Conservation (phyloP, 139 green algal genomes). For the Bryopsis sp. region DNA sequence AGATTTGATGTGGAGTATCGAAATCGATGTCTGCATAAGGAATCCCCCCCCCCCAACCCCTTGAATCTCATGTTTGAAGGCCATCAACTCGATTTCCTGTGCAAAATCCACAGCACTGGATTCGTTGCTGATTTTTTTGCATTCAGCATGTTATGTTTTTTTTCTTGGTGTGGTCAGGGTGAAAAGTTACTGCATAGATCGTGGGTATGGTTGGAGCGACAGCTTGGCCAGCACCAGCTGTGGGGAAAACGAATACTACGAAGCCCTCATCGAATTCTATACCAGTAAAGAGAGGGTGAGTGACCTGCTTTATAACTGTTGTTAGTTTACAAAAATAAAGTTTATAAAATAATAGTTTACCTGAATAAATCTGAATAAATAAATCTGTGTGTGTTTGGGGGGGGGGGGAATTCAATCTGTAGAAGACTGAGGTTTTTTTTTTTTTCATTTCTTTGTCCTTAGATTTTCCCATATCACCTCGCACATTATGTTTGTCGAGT, state of each 20-base stretch:
- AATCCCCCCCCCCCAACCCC: no score
- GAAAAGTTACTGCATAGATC: constrained; percentile 70
- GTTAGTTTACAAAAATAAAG: background rate
- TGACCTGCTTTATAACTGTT: constrained; percentile 11
- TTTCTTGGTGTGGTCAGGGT: constrained; percentile 42
- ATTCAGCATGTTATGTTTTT: no score
- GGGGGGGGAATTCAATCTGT: no score
- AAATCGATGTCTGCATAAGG: no score
- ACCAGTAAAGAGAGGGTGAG: constrained; percentile 26
- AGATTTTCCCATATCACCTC: constrained; percentile 89
- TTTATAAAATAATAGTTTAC: background rate
- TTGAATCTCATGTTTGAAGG: no score
- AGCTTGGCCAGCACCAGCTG: constrained; percentile 50
- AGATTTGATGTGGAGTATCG: no score
- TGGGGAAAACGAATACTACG: constrained; percentile 84
- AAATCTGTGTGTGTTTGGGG: no score
- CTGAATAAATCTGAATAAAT: no score
- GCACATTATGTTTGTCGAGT: constrained; percentile 72
- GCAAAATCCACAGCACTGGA: no score
- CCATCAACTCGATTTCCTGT: no score
- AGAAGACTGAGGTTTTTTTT: background rate
- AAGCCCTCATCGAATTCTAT: constrained; percentile 65
- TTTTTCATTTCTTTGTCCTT: constrained; percentile 15
- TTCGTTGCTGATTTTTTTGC: no score
- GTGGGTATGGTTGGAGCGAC: constrained; percentile 53